Evolutionary conservation across 495 filamentous ascomycete species (phyloP), one percentile per base, ranked within the genome.

Genomic region (Aspergillus nidulans): DNA sequence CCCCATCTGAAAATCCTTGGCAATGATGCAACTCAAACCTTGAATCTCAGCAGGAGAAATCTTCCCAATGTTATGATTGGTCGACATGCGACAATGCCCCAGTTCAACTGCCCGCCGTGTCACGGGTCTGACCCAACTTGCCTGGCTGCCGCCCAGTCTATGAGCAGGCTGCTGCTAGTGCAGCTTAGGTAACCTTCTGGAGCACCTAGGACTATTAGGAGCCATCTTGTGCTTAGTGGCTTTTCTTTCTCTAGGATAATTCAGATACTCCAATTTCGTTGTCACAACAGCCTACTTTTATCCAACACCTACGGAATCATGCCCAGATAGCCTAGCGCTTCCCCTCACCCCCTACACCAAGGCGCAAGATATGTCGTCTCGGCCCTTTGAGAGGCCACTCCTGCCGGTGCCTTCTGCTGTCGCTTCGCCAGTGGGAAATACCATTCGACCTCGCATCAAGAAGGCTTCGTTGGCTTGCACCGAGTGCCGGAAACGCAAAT

Each of bases 401-500:
- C 39, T 41, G 39, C 39, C 39, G 18, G n/a, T 41, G 6, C 39
- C 39, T 2, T 41, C 39, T 21, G 19, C 16, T 41, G 16, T 41
- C 6, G 16, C 39, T 19, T 19, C 39, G 18, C 39, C 39, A 41
- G 48, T 30, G 15, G 34, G n/a, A 7, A 30, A 12, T 20, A 38
- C 48, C 21, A 19, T 26, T 12, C 28, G 13, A 30, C 30, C 28
- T 21, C 48, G 28, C 4, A 12, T 36, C 18, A 36, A 39, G 32
- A 50, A 39, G 21, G 48, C 21, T 8, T 38, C 48, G 18, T 20
- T 39, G 21, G 48, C 48, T 15, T 50, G 48, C 28, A 23, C 32
- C 10, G 48, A 50, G 32, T 50, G 48, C 32, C 48, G 48, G 4
- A 50, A 39, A 39, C 48, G 48, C 21, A 50, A 39, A 23, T 9